Conservation (phyloP, 1,284 basidiomycete species). For the Spongiforma sp. region DNA sequence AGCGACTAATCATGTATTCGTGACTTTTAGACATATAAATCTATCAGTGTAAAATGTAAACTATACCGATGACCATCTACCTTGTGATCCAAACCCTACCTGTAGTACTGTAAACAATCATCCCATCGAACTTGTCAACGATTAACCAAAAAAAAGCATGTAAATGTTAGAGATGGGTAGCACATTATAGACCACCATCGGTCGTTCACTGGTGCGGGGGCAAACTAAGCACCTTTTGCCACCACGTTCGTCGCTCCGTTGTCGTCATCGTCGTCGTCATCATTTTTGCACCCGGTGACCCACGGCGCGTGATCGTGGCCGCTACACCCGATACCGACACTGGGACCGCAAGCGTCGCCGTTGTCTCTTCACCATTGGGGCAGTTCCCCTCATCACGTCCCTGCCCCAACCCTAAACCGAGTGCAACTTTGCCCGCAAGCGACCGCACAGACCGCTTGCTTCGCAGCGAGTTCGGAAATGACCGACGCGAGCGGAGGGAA, state of each 20-base stretch:
- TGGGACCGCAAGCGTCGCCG: neutral
- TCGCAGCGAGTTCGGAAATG: constrained; percentile 28
- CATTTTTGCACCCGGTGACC: neutral
- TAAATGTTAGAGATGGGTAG: neutral
- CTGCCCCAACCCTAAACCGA: neutral
- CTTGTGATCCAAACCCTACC: too few species aligned
- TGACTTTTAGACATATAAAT: too few species aligned
- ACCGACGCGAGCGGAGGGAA: constrained; percentile 33
- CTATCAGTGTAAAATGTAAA: too few species aligned
- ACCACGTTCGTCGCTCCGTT: constrained; percentile 35
- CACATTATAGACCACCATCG: constrained; percentile 14
- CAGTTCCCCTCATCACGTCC: constrained; percentile 1
- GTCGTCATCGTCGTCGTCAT: neutral
- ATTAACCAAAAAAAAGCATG: constrained; percentile 4
- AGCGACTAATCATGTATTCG: too few species aligned
- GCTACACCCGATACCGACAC: neutral
- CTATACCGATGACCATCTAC: too few species aligned
- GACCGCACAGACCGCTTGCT: constrained; percentile 27
- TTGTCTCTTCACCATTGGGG: too few species aligned
- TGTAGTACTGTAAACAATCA: too few species aligned
- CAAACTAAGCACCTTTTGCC: constrained; percentile 36
- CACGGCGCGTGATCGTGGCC: neutral
- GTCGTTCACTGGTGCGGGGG: too few species aligned
- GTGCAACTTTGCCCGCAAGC: constrained; percentile 14
- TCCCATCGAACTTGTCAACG: constrained; percentile 1